Evolutionary conservation across 1,139 yeast genomes (phyloP), one percentile per base, ranked within the genome.

Genomic region (Arxiozyma slooffiae): DNA sequence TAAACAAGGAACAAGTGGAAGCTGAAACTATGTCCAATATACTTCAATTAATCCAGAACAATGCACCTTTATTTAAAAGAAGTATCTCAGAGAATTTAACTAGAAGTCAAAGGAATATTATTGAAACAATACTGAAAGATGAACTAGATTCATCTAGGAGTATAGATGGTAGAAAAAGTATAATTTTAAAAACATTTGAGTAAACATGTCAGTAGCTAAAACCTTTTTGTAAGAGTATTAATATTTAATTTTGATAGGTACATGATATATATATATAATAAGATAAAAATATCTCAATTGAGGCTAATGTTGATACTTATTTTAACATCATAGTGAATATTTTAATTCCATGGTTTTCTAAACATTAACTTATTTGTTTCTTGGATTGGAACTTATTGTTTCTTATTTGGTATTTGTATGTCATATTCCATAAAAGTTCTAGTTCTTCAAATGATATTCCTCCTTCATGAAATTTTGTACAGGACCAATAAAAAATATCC

Each of bases 281-380:
- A 30, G 36, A 30, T 30, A 30, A 30, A 11, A 30, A 11, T 30
- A 30, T 1, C n/a, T 30, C 14, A 30, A 11, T 14, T 6, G 11
- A 30, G 6, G 6, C 11, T 30, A n/a, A 4, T 11, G 11, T 8
- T 30, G 2, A 11, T 11, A 30, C 9, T 96, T 0, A 76, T 85
- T 48, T 37, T 41, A 54, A 39, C 44, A 46, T 38, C 5, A 21
- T 46, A 3, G 21, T 24, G 14, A 46, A 40, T 23, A 40, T 21
- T 17, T 50, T 42, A 22, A 48, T n/a, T 4, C 56, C 56, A 14
- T 55, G 46, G 6, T 46, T 37, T 8, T 47, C 6, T 3, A 58
- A 14, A 9, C 39, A 37, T 9, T 52, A 44, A 17, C 49, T 50
- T 11, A 59, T 14, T 16, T 51, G 48, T 14, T 44, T 39, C 14